These are phyloP conservation scores for Lactarius indigo DNA, from an alignment of 768 basidiomycete genomes.

Conservation along the genomic window DNA sequence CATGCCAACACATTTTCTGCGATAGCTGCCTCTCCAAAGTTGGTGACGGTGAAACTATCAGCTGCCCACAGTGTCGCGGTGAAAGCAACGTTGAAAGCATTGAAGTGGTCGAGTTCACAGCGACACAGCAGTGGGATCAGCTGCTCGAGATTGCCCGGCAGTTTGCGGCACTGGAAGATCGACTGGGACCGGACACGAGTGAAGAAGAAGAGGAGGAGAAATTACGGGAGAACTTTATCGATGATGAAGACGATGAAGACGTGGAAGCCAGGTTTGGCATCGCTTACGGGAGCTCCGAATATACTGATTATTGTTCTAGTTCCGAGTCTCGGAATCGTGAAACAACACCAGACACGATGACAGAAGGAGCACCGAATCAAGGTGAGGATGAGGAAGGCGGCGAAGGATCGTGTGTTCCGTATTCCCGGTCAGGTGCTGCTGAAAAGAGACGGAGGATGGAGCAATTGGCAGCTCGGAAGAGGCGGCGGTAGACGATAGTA, in stretches of 20 bases:
- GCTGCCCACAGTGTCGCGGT: conserved; percentile 40
- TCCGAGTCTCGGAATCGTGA: background rate
- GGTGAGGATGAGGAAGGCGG: background rate
- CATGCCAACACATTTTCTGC: conserved; percentile 45
- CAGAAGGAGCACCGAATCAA: background rate
- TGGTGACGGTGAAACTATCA: conserved; percentile 30
- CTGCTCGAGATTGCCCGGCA: conserved; percentile 38
- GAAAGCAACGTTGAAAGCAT: conserved; percentile 33
- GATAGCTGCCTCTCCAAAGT: conserved; percentile 36
- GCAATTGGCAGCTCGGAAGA: conserved; percentile 7
- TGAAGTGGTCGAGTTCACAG: conserved; percentile 37
- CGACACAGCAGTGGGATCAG: conserved; percentile 43
- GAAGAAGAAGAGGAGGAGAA: conserved; percentile 44
- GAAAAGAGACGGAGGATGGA: conserved; percentile 19
- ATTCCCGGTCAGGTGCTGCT: conserved; percentile 1
- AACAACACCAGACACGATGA: background rate
- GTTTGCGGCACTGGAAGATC: conserved; percentile 39
- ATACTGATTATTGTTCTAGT: background rate
- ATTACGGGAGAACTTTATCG: conserved; percentile 31
- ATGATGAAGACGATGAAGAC: conserved; percentile 25
- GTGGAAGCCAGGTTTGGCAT: conserved; percentile 13
- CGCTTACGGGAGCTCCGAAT: background rate
- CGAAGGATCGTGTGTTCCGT: background rate
- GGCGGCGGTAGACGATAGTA: background rate
- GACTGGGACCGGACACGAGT: conserved; percentile 37